Evolutionary conservation across 2,329 filamentous ascomycete species (phyloP).

Genomic region (Elsinoe ampelina): DNA sequence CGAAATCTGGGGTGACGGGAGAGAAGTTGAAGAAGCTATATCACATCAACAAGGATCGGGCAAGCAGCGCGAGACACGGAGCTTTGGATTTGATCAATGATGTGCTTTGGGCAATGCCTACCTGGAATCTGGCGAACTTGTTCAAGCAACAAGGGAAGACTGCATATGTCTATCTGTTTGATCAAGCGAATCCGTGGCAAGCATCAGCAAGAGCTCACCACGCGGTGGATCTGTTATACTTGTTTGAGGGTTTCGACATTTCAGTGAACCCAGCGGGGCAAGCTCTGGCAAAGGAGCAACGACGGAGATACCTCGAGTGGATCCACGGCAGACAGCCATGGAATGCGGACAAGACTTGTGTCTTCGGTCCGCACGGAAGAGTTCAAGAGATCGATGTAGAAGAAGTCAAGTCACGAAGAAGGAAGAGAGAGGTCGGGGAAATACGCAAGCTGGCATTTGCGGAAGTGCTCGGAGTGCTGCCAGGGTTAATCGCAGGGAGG

Average conservation of each 20-base stretch:
- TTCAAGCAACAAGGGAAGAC: constrained; percentile 20
- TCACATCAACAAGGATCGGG: constrained; percentile 32
- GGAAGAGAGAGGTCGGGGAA: constrained; percentile 25
- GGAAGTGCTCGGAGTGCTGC: constrained; percentile 26
- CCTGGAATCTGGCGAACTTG: constrained; percentile 16
- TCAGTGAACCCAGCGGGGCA: constrained; percentile 29
- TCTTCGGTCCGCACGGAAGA: constrained; percentile 34
- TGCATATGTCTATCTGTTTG: constrained; percentile 35
- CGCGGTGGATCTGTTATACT: constrained; percentile 38
- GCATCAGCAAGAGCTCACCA: constrained; percentile 39
- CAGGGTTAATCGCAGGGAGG: constrained; percentile 31
- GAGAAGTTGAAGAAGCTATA: constrained; percentile 32
- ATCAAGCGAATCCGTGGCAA: constrained; percentile 42
- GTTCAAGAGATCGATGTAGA: constrained; percentile 26
- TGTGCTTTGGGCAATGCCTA: constrained; percentile 25
- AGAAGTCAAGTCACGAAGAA: constrained; percentile 28
- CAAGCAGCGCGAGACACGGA: constrained; percentile 33
- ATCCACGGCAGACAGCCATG: constrained; percentile 31
- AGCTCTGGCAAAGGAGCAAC: constrained; percentile 29
- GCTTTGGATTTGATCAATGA: constrained; percentile 34
- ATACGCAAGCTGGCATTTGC: constrained; percentile 25
- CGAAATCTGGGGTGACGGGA: constrained; percentile 24
- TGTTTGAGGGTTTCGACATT: constrained; percentile 36
- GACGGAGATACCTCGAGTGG: constrained; percentile 35
- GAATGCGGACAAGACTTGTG: constrained; percentile 26